phyloP scores from a whole-genome alignment of 495 filamentous ascomycete species.

The Aspergillus bridgeri region DNA sequence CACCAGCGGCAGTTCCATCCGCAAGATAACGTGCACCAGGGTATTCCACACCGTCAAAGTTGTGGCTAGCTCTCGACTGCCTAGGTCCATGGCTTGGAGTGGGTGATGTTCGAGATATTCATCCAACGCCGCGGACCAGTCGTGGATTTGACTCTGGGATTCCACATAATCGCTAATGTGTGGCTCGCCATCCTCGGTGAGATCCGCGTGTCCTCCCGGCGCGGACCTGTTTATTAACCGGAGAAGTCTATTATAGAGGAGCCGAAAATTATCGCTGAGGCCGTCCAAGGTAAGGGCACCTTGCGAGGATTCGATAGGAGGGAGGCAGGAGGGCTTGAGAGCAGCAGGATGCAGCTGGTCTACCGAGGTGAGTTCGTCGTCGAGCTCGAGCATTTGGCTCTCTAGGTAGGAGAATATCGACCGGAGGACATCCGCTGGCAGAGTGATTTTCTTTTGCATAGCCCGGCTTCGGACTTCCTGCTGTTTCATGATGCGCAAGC shows the following conservation, averaged over 20 bases:
- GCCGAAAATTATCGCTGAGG: background rate
- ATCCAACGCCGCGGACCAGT: background rate
- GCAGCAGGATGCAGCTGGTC: constrained; percentile 1
- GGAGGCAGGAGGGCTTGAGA: background rate
- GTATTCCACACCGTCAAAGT: constrained; percentile 14
- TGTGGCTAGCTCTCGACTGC: background rate
- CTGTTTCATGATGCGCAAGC: constrained; percentile 28
- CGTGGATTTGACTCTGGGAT: background rate
- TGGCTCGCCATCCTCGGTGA: background rate
- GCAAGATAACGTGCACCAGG: constrained; percentile 10
- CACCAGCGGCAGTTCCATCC: constrained; percentile 7
- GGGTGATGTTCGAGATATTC: background rate
- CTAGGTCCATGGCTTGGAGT: background rate
- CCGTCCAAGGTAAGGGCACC: background rate
- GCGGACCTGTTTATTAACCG: background rate
- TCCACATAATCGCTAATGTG: background rate
- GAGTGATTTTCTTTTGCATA: background rate
- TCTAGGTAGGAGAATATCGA: constrained; percentile 14
- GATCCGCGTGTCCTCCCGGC: background rate
- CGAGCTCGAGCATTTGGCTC: constrained; percentile 18
- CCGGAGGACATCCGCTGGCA: background rate
- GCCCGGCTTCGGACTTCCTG: constrained; percentile 6
- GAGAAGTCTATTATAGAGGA: constrained; percentile 3
- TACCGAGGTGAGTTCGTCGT: constrained; percentile 7
- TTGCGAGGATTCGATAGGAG: background rate